Percentiles rank a stretch among this genome's conserved stretches.
Evolutionary conservation across 208 protist genomes (phyloP).

Genomic region (Eutreptiella sp.): DNA sequence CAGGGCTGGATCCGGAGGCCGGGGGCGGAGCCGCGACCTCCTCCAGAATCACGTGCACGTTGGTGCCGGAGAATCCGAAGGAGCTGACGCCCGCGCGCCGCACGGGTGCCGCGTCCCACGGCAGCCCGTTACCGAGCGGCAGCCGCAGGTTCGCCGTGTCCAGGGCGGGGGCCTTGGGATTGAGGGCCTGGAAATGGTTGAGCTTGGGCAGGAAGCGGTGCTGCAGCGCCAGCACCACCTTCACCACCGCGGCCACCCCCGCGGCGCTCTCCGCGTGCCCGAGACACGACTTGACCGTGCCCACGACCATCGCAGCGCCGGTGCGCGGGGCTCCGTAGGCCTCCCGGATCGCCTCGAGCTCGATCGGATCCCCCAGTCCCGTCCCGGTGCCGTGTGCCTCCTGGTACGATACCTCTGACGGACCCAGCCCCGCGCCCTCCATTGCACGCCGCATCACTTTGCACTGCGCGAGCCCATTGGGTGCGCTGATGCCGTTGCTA

Average conservation of each 20-base stretch:
- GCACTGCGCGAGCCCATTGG: conserved; percentile 37
- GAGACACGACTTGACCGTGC: conserved; percentile 37
- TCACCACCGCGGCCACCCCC: conserved; percentile 30
- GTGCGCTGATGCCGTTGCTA: conserved; percentile 27
- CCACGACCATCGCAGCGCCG: conserved; percentile 15
- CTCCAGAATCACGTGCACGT: conserved; percentile 24
- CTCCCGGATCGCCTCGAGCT: conserved; percentile 24
- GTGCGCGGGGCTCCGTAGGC: too few relatives aligned
- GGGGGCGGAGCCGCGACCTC: background rate
- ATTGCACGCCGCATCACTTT: conserved; percentile 27
- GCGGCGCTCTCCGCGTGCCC: conserved; percentile 39
- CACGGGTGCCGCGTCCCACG: too few relatives aligned
- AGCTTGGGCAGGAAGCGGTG: conserved; percentile 18
- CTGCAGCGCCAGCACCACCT: conserved; percentile 3
- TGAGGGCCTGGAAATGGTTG: too few relatives aligned
- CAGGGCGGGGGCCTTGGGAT: too few relatives aligned
- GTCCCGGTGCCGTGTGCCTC: conserved; percentile 51
- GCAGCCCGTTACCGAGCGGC: conserved; percentile 6
- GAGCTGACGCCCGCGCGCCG: conserved; percentile 22
- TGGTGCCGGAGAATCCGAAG: conserved; percentile 34
- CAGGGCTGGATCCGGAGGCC: too few relatives aligned
- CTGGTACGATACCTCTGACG: conserved; percentile 38
- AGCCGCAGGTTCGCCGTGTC: too few relatives aligned
- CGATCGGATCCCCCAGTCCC: conserved; percentile 45
- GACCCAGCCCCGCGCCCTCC: conserved; percentile 4